phyloP scores from a whole-genome alignment of 148 eudicot genomes.

The Cornus suecica region DNA sequence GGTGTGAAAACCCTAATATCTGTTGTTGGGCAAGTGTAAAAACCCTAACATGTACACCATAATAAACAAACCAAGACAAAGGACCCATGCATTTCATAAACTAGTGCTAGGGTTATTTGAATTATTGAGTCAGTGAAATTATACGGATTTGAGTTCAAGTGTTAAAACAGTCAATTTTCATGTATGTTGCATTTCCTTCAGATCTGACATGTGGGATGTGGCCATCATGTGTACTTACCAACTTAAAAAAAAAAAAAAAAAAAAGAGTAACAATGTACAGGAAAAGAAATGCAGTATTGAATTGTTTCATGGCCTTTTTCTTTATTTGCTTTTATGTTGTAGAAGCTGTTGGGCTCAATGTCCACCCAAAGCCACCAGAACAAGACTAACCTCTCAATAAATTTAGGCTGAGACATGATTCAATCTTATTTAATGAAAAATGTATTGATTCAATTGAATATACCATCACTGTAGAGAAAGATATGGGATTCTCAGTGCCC shows the following conservation, averaged over 20 bases:
- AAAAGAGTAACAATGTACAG: too few species aligned
- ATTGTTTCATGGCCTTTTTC: neutral
- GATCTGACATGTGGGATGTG: slow-evolving; percentile 13
- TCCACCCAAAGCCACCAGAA: neutral
- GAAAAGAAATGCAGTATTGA: neutral
- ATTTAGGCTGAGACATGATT: neutral
- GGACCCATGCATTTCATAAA: neutral
- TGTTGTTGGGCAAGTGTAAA: too few species aligned
- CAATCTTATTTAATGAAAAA: too few species aligned
- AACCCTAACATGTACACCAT: too few species aligned
- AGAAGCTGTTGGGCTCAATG: neutral
- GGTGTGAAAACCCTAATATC: too few species aligned
- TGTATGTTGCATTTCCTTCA: neutral
- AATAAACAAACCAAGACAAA: too few species aligned
- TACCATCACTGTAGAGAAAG: neutral
- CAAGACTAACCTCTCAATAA: neutral
- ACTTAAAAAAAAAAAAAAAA: too few species aligned
- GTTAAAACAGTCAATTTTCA: neutral
- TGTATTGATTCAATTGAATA: too few species aligned
- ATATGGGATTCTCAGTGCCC: neutral
- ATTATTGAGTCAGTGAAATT: neutral
- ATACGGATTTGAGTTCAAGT: neutral
- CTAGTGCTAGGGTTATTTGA: neutral
- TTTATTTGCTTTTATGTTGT: neutral
- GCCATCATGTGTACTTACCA: neutral